Evolutionary conservation across 768 basidiomycete genomes (phyloP).

Genomic region (Mycena crocata): DNA sequence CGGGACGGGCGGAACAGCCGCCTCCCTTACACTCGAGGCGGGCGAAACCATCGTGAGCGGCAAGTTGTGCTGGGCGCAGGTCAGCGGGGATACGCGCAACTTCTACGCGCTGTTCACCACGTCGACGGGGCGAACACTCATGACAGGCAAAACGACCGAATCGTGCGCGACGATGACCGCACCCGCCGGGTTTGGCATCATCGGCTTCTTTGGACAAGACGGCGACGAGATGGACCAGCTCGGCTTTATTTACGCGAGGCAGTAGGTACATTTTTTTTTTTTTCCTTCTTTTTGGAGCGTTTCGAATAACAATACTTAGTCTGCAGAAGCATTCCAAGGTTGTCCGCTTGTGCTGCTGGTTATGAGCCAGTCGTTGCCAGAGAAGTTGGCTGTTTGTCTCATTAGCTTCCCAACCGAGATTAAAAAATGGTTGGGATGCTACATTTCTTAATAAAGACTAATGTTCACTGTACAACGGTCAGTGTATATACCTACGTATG

Average conservation of each 20-base stretch:
- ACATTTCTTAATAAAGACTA: no score
- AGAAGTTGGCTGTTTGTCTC: no score
- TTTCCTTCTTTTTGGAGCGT: no score
- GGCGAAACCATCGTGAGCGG: conserved; percentile 41
- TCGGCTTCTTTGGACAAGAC: conserved; percentile 47
- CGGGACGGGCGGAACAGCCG: conserved; percentile 47
- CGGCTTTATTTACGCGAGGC: conserved; percentile 23
- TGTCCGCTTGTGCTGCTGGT: no score
- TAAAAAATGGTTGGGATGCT: no score
- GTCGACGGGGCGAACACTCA: conserved; percentile 42
- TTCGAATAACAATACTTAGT: no score
- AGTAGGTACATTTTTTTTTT: conserved; percentile 1
- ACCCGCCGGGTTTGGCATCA: conserved; percentile 47
- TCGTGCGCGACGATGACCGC: conserved; percentile 41
- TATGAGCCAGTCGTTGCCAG: no score
- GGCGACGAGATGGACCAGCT: conserved; percentile 44
- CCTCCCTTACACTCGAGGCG: conserved; percentile 40
- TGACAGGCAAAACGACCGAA: conserved; percentile 43
- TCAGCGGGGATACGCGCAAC: conserved; percentile 43
- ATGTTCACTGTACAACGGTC: no score
- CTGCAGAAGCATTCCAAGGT: no score
- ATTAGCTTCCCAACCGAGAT: no score
- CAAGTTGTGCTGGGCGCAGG: conserved; percentile 41
- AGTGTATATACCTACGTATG: no score
- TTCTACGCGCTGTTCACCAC: conserved; percentile 47